phyloP scores from a whole-genome alignment of 129 eudicot species.

The Glebionis coronaria region DNA sequence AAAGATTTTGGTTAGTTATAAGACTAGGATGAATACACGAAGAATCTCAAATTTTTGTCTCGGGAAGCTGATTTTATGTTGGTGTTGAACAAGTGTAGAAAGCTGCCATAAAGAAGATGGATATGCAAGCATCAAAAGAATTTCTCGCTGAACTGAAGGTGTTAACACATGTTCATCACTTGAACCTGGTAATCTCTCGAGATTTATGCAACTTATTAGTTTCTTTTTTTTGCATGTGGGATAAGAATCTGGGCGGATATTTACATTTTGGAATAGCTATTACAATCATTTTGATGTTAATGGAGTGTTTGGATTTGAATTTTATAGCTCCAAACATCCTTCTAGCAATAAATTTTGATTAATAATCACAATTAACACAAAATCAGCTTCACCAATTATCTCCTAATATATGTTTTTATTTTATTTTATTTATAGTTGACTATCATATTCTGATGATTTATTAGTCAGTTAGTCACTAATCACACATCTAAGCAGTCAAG shows the following conservation, averaged over 20 bases:
- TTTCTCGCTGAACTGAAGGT: constrained; percentile 87
- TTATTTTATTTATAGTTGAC: too few relatives aligned
- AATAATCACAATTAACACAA: too few relatives aligned
- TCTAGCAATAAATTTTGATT: too few relatives aligned
- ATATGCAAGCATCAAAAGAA: constrained; percentile 80
- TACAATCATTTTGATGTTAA: too few relatives aligned
- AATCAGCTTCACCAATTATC: too few relatives aligned
- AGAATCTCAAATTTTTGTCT: neutral
- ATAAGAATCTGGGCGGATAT: neutral
- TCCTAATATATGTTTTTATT: too few relatives aligned
- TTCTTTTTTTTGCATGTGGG: neutral
- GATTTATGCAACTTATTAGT: neutral
- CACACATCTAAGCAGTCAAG: too few relatives aligned
- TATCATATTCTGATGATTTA: too few relatives aligned
- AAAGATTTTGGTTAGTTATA: neutral
- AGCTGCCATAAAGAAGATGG: constrained; percentile 91
- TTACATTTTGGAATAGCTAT: neutral
- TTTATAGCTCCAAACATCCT: too few relatives aligned
- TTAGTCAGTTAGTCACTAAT: too few relatives aligned
- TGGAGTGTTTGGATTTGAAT: too few relatives aligned
- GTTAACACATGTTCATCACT: constrained; percentile 81
- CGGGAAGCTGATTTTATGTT: constrained; percentile 4
- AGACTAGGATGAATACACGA: constrained; percentile 8
- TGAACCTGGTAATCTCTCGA: constrained; percentile 61
- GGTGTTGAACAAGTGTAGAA: constrained; percentile 44